phyloP scores from a whole-genome alignment of 2,329 filamentous ascomycete genomes.

The Bipolaris bicolor region DNA sequence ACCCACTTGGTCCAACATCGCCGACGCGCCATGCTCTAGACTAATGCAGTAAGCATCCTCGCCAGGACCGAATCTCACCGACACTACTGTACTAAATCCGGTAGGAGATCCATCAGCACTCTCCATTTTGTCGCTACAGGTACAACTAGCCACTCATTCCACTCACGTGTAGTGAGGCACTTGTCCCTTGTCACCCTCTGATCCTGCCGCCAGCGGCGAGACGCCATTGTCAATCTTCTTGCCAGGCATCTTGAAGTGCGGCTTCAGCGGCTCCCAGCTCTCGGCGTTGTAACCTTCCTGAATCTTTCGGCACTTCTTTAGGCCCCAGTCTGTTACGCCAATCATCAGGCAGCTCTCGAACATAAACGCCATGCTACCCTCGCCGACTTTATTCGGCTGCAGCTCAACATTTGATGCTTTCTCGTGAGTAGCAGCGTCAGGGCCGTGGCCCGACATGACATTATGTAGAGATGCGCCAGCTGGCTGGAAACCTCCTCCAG shows the following conservation, averaged over 20 bases:
- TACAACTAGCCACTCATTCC: slow-evolving; percentile 9
- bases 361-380: slow-evolving; percentile 71
- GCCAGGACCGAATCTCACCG: slow-evolving; percentile 9
- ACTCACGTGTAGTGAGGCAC: slow-evolving; percentile 35
- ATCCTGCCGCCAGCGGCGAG: slow-evolving; percentile 20
- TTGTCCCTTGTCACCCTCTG: slow-evolving; percentile 30
- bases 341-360: slow-evolving; percentile 72
- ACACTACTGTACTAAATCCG: neutral
- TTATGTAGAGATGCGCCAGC: slow-evolving; percentile 72
- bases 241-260: slow-evolving; percentile 50
- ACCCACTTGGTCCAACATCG: slow-evolving; percentile 11
- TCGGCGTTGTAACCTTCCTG: slow-evolving; percentile 78
- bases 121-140: slow-evolving; percentile 5
- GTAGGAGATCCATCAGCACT: neutral
- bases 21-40: slow-evolving; percentile 6
- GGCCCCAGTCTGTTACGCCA: slow-evolving; percentile 73
- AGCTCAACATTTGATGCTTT: slow-evolving; percentile 63
- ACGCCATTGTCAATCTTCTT: slow-evolving; percentile 38
- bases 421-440: slow-evolving; percentile 65
- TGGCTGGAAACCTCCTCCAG: slow-evolving; percentile 64
- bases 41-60: slow-evolving; percentile 7
- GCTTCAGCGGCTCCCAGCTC: slow-evolving; percentile 70
- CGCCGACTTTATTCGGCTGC: slow-evolving; percentile 64
- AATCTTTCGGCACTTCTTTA: slow-evolving; percentile 72
- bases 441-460: slow-evolving; percentile 74